These are phyloP conservation scores for Sphagnurus paluster DNA, from an alignment of 1,284 basidiomycete species.

Conservation along the genomic window DNA sequence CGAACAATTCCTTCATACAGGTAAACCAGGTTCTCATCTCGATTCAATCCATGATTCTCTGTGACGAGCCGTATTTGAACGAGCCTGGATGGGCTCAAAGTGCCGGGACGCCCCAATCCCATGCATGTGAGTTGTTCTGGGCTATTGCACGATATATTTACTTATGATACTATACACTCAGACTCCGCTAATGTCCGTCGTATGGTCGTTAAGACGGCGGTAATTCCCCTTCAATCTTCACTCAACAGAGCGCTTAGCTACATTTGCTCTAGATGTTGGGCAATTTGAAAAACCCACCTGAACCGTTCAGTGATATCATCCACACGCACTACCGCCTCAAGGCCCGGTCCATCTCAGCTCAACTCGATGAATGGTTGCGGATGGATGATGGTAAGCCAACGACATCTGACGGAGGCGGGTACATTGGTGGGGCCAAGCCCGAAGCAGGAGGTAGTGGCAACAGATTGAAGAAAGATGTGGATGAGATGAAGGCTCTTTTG, in stretches of 20 bases:
- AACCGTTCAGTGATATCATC: constrained; percentile 81
- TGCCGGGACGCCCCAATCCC: constrained; percentile 70
- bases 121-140: constrained; percentile 55
- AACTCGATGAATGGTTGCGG: constrained; percentile 79
- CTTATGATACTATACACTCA: constrained; percentile 32
- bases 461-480: constrained; percentile 64
- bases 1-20: not conserved
- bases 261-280: constrained; percentile 69
- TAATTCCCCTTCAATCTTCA: constrained; percentile 33
- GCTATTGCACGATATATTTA: not conserved
- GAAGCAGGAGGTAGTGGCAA: constrained; percentile 48
- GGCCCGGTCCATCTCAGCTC: constrained; percentile 62
- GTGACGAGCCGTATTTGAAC: constrained; percentile 86
- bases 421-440: constrained; percentile 26
- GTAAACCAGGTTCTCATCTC: constrained; percentile 74
- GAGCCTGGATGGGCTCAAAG: constrained; percentile 84
- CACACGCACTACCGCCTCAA: constrained; percentile 90
- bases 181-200: constrained; percentile 85
- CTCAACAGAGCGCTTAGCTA: not conserved
- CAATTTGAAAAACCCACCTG: constrained; percentile 79
- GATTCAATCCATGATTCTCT: constrained; percentile 93
- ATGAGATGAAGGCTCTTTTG: constrained; percentile 63
- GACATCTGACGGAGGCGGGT: constrained; percentile 51
- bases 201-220: constrained; percentile 86
- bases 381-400: constrained; percentile 69